Evolutionary conservation across 345 rosid genomes (phyloP), one percentile per base, ranked within the genome.

Genomic region (Eutrema heterophyllum): DNA sequence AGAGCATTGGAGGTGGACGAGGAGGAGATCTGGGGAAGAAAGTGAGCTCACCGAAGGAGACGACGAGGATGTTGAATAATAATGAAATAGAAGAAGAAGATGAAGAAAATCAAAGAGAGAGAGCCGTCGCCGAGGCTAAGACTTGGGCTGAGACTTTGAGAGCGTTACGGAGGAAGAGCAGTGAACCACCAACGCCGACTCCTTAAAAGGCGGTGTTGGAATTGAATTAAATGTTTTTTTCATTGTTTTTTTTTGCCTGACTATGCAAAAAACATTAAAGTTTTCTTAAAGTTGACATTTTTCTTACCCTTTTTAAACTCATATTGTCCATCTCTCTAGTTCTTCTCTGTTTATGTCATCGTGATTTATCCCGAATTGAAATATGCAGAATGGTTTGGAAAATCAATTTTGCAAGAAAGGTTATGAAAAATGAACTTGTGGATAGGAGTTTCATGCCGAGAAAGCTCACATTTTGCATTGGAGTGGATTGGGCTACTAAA

Each of bases 91-190:
- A 88, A 44, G 88, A 80, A 13, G 75, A 59, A 36, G 85, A 67
- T 21, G 70, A 90, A 24, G 82, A 54, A 10, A 72, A 76, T 60
- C 81, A 74, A 78, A 72, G 93, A 79, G 15, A 78, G 81, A 83
- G 70, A 86, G 61, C 41, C 0, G 69, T 77, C 2, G 73, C 50
- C 32, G 77, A 77, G 1, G 77, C 81, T 51, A 33, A 51, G 44
- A 24, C 18, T 4, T 77, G 80, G 76, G 80, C 77, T 55, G 18
- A n/a, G 14, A 21, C 18, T 18, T 9, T 39, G 44, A 71, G 75
- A 64, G 68, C 9, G 30, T 33, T 24, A 6, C 26, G 24, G 36
- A 50, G 10, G 24, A 11, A 48, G 13, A 56, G 32, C 10, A 55
- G 40, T n/a, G 13, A 55, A 33, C n/a, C 77, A 26, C 0, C 51